Conservation (phyloP, 148 eudicot species). For the Fallopia convolvulus region DNA sequence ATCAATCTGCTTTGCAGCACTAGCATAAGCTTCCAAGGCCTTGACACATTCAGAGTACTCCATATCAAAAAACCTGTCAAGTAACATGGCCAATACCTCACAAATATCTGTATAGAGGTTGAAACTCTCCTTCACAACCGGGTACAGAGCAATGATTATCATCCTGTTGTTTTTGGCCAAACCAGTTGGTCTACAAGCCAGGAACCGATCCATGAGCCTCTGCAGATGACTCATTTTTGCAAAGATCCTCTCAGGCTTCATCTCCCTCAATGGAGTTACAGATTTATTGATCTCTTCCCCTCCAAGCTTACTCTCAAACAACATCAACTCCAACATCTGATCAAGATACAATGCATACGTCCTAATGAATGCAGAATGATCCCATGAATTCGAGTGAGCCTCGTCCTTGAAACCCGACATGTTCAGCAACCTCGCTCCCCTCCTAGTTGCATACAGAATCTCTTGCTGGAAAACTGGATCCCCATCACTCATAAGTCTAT, state of each 20-base stretch:
- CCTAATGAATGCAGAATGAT: conserved; percentile 79
- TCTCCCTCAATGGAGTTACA: conserved; percentile 64
- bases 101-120: conserved; percentile 75
- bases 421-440: conserved; percentile 72
- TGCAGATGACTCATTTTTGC: conserved; percentile 78
- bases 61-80: conserved; percentile 79
- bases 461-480: conserved; percentile 65
- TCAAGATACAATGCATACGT: conserved; percentile 73
- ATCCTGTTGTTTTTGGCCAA: conserved; percentile 67
- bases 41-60: conserved; percentile 74
- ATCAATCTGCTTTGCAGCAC: conserved; percentile 74
- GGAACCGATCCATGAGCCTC: conserved; percentile 75
- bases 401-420: conserved; percentile 87
- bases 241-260: conserved; percentile 71
- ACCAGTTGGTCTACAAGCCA: conserved; percentile 83
- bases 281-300: conserved; percentile 35
- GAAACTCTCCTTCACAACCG: conserved; percentile 66
- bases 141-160: conserved; percentile 58
- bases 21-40: conserved; percentile 68
- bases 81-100: conserved; percentile 63
- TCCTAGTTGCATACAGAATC: conserved; percentile 68
- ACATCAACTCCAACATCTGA: conserved; percentile 71
- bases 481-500: conserved; percentile 65
- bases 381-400: conserved; percentile 93
- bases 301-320: conserved; percentile 46